These are phyloP conservation scores for Moesziomyces sp. DNA, from an alignment of 1,284 basidiomycete genomes.

Conservation along the genomic window DNA sequence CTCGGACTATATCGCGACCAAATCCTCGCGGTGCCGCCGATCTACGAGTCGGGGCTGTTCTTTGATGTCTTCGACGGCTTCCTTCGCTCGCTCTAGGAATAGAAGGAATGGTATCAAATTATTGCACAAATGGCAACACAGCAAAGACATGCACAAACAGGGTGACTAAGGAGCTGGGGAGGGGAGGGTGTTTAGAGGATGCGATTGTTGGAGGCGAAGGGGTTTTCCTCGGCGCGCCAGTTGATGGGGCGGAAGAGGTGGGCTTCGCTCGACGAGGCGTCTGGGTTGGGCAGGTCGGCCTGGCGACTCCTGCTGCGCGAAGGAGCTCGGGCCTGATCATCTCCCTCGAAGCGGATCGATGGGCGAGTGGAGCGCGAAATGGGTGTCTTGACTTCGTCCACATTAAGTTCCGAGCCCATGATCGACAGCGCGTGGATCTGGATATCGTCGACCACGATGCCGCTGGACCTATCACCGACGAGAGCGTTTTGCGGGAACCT, in stretches of 20 bases:
- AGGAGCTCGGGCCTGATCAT: not conserved
- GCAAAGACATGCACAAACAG: too few relatives aligned
- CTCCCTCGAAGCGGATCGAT: conserved; percentile 10
- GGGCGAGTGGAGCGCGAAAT: not conserved
- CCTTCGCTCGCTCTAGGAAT: too few relatives aligned
- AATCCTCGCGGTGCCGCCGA: conserved; percentile 11
- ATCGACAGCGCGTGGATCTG: conserved; percentile 23
- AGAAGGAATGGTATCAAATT: too few relatives aligned
- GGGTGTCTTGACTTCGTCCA: conserved; percentile 6
- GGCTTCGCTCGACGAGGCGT: conserved; percentile 23
- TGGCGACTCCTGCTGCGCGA: conserved; percentile 7
- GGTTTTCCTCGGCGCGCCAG: conserved; percentile 4
- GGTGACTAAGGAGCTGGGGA: too few relatives aligned
- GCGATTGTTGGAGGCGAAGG: too few relatives aligned
- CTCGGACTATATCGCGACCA: conserved; percentile 24
- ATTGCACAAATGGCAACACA: too few relatives aligned
- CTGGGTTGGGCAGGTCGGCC: conserved; percentile 10
- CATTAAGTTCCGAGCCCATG: conserved; percentile 1
- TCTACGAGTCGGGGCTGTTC: conserved; percentile 12
- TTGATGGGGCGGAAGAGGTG: conserved; percentile 17
- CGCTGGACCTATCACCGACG: conserved; percentile 8
- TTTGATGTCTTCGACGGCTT: conserved; percentile 34
- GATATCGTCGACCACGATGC: conserved; percentile 26
- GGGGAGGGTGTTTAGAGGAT: too few relatives aligned
- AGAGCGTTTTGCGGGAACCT: conserved; percentile 37